Conservation (phyloP, 306 rosid species). For the Sicyos edulis region DNA sequence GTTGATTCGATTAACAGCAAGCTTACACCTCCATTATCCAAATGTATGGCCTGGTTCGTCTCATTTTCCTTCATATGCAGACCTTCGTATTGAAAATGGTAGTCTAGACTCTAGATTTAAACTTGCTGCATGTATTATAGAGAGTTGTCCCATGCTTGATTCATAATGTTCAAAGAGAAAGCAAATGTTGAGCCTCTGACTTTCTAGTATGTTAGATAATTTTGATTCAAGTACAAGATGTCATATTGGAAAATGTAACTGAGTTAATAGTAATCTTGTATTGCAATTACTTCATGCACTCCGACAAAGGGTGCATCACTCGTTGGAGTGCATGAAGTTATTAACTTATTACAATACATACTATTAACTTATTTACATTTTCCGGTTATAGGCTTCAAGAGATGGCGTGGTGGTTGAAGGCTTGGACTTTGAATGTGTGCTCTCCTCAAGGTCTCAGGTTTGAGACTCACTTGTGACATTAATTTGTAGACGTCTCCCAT, state of each 20-base stretch:
- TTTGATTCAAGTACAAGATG: conserved; percentile 8
- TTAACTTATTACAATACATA: background rate
- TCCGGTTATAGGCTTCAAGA: too few species aligned
- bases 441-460: too few species aligned
- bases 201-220: background rate
- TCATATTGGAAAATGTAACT: background rate
- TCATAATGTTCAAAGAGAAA: conserved; percentile 2
- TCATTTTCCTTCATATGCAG: too few species aligned
- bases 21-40: conserved; percentile 24
- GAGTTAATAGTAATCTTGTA: too few species aligned
- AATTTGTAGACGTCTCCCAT: too few species aligned
- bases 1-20: conserved; percentile 75
- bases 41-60: too few species aligned
- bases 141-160: background rate
- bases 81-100: background rate
- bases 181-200: background rate
- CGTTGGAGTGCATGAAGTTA: background rate
- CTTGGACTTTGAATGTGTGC: too few species aligned
- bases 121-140: background rate
- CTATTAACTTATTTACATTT: background rate
- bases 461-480: too few species aligned
- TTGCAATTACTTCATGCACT: background rate
- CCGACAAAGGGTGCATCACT: background rate
- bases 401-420: too few species aligned
- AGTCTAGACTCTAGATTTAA: background rate